Evolutionary conservation across 306 rosid genomes (phyloP).

Genomic region (Castanea sativa): DNA sequence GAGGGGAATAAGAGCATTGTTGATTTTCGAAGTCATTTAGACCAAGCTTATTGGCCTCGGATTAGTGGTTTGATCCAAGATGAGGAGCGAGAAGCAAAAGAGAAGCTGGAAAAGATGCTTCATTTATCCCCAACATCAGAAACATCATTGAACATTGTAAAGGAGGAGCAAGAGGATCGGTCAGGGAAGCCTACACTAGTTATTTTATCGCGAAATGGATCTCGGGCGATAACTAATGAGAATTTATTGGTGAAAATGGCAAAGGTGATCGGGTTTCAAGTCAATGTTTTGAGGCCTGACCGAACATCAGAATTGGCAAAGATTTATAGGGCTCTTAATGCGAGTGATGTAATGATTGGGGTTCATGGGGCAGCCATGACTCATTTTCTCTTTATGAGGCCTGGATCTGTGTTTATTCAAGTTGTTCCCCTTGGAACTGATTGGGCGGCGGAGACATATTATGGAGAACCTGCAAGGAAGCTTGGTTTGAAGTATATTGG

Average conservation of each 20-base stretch:
- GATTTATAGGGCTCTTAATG: conserved; percentile 63
- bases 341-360: conserved; percentile 84
- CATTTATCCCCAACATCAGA: conserved; percentile 29
- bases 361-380: conserved; percentile 99
- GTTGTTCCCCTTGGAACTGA: conserved; percentile 76
- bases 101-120: conserved; percentile 14
- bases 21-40: conserved; percentile 68
- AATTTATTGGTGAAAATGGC: conserved; percentile 65
- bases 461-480: conserved; percentile 81
- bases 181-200: conserved; percentile 49
- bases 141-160: conserved; percentile 18
- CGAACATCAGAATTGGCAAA: conserved; percentile 76
- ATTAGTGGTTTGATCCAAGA: conserved; percentile 48
- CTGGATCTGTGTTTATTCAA: conserved; percentile 73
- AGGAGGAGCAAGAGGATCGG: conserved; percentile 14
- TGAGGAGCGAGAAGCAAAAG: conserved; percentile 46
- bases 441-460: conserved; percentile 91
- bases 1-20: conserved; percentile 51
- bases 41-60: conserved; percentile 76
- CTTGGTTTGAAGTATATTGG: conserved; percentile 83
- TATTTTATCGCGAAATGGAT: conserved; percentile 69
- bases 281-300: conserved; percentile 55
- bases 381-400: conserved; percentile 77
- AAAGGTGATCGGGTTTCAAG: conserved; percentile 58
- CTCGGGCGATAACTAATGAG: conserved; percentile 76